Percentiles rank a stretch among this genome's conserved stretches.
These are phyloP conservation scores for Plectosphaerella cucumerina DNA, from an alignment of 2,329 filamentous ascomycete genomes.

Conservation along the genomic window DNA sequence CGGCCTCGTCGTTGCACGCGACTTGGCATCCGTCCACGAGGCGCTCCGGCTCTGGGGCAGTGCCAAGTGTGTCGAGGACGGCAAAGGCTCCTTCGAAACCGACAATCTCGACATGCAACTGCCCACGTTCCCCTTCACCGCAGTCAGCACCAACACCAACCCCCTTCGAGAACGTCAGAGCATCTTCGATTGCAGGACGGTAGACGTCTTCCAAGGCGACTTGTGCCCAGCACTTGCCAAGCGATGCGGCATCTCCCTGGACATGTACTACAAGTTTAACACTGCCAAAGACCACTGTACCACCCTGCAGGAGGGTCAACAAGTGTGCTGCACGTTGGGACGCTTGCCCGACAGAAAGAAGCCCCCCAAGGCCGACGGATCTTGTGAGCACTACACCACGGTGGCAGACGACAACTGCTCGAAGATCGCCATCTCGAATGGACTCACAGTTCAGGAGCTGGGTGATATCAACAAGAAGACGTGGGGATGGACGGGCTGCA, in stretches of 20 bases:
- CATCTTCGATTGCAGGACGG: not conserved
- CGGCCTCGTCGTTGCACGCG: too few relatives aligned
- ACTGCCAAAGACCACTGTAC: constrained; percentile 16
- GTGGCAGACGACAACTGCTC: constrained; percentile 23
- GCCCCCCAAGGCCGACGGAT: constrained; percentile 24
- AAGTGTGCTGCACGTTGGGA: constrained; percentile 31
- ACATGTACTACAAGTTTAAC: not conserved
- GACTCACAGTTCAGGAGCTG: constrained; percentile 10
- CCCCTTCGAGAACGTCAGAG: not conserved
- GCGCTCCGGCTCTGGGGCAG: too few relatives aligned
- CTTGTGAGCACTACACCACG: constrained; percentile 20
- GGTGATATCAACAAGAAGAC: constrained; percentile 30
- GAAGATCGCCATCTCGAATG: constrained; percentile 17
- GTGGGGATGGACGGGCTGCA: constrained; percentile 32
- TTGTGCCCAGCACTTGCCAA: not conserved
- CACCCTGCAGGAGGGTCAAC: constrained; percentile 22
- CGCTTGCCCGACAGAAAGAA: constrained; percentile 27
- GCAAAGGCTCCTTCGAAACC: too few relatives aligned
- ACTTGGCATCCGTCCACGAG: too few relatives aligned
- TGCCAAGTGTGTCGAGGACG: too few relatives aligned
- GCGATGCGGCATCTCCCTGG: not conserved
- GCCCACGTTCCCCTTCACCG: not conserved
- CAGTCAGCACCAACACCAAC: not conserved
- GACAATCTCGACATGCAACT: not conserved
- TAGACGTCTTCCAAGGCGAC: not conserved